phyloP scores from a whole-genome alignment of 768 basidiomycete species.

The Baorangia bicolor region DNA sequence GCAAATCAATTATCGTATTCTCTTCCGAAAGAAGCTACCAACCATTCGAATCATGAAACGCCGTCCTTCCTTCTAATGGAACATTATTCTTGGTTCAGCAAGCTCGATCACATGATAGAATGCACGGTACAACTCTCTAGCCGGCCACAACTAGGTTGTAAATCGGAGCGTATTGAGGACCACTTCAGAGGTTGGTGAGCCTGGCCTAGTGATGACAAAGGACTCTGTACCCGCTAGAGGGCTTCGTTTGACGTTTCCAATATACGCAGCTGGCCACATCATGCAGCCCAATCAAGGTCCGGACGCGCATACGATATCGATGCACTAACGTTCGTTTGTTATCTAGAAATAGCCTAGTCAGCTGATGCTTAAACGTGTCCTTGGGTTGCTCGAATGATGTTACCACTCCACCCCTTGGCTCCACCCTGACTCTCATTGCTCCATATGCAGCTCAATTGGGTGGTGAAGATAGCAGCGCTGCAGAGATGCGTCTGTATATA shows the following conservation, averaged over 20 bases:
- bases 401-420: too few relatives aligned
- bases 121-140: neutral
- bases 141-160: neutral
- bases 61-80: neutral
- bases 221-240: too few relatives aligned
- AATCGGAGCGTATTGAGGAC: neutral
- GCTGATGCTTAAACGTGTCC: neutral
- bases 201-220: neutral
- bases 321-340: neutral
- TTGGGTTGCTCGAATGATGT: neutral
- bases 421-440: neutral
- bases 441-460: neutral
- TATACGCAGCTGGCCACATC: neutral
- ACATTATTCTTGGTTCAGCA: neutral
- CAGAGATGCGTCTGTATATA: neutral
- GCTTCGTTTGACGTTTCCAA: neutral
- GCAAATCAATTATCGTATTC: neutral
- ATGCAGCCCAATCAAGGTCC: neutral
- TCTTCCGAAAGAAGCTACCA: neutral
- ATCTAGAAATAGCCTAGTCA: neutral
- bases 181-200: neutral
- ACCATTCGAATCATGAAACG: neutral
- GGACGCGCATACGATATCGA: neutral
- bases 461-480: neutral
- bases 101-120: neutral